Percentiles rank a stretch among this genome's conserved stretches.
These are phyloP conservation scores for Thelonectria blattea DNA, from an alignment of 2,329 filamentous ascomycete species.

Conservation along the genomic window DNA sequence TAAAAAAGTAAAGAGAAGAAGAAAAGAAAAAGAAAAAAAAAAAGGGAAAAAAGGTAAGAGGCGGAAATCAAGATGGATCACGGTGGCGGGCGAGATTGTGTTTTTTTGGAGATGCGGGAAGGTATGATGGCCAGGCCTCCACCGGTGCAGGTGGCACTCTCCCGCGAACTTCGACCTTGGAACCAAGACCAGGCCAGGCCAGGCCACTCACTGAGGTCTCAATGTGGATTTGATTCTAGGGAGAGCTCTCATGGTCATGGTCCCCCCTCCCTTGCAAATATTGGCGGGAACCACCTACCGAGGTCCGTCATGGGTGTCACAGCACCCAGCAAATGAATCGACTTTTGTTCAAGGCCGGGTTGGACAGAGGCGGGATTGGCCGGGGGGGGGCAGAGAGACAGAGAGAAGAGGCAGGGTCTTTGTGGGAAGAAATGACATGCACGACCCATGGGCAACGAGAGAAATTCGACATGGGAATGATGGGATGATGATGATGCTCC, in stretches of 20 bases:
- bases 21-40: neutral
- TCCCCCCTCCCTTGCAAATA: neutral
- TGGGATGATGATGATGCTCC: conserved; percentile 10
- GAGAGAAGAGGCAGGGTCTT: neutral
- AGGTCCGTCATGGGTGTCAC: neutral
- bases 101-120: neutral
- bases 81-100: neutral
- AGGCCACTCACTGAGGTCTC: no score
- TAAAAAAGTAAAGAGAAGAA: no score
- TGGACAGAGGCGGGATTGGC: neutral
- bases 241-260: neutral
- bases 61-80: neutral
- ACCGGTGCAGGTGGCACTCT: neutral
- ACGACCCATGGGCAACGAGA: conserved; percentile 7
- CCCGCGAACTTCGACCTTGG: conserved; percentile 8
- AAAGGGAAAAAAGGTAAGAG: neutral
- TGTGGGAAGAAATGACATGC: neutral
- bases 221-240: conserved; percentile 6
- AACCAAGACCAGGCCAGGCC: conserved; percentile 5
- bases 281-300: neutral
- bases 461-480: conserved; percentile 5
- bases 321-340: neutral
- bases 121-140: neutral
- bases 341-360: neutral
- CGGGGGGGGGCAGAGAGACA: neutral